Percentiles rank a stretch among this genome's conserved stretches.
Evolutionary conservation across 768 basidiomycete genomes (phyloP).

Genomic region (Mycena albidolilacea): DNA sequence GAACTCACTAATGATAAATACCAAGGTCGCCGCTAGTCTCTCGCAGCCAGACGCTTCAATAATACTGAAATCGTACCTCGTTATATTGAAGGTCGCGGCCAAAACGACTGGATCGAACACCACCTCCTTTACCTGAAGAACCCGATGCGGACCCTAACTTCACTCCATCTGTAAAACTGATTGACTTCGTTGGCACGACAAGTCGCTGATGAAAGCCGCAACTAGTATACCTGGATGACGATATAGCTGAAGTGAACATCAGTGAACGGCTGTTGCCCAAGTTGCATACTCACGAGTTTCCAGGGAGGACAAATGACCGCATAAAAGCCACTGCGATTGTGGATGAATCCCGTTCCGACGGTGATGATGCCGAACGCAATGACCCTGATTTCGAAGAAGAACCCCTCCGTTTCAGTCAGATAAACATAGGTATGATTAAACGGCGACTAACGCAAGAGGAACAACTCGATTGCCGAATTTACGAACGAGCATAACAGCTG

Average conservation of each 20-base stretch:
- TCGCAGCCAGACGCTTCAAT: too few relatives aligned
- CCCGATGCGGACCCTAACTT: conserved; percentile 23
- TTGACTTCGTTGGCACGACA: background rate
- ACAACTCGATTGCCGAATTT: conserved; percentile 22
- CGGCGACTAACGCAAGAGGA: background rate
- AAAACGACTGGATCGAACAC: conserved; percentile 5
- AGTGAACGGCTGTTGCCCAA: background rate
- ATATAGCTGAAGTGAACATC: conserved; percentile 4
- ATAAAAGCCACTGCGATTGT: too few relatives aligned
- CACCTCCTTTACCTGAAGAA: conserved; percentile 8
- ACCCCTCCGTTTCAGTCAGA: too few relatives aligned
- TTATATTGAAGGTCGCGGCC: too few relatives aligned
- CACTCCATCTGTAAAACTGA: conserved; percentile 20
- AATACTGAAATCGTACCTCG: too few relatives aligned
- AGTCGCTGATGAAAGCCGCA: background rate
- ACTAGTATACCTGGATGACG: conserved; percentile 8
- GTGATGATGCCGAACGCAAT: conserved; percentile 20
- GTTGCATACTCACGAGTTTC: conserved; percentile 5
- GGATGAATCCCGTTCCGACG: conserved; percentile 2
- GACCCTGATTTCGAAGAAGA: background rate
- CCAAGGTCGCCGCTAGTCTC: background rate
- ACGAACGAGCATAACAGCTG: conserved; percentile 21
- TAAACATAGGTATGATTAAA: background rate
- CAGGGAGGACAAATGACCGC: conserved; percentile 17
- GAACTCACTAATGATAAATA: conserved; percentile 19